Evolutionary conservation across 169 alveolate species (phyloP).

Genomic region (Plasmodium fragile): DNA sequence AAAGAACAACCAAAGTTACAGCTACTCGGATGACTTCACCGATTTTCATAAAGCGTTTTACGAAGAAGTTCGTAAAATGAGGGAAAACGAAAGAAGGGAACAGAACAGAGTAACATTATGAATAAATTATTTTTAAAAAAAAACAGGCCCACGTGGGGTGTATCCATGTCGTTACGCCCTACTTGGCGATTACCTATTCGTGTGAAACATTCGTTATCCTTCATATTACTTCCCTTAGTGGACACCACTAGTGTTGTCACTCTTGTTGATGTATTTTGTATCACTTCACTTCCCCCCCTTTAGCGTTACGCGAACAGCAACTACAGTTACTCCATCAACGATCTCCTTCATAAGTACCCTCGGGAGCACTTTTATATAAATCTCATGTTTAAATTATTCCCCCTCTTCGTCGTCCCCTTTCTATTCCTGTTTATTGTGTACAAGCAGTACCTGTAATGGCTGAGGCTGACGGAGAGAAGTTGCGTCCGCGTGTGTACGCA

Average conservation of each 20-base stretch:
- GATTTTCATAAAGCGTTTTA: constrained; percentile 73
- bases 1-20: constrained; percentile 7
- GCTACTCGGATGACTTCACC: constrained; percentile 33
- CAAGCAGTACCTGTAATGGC: constrained; percentile 63
- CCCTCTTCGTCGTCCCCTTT: constrained; percentile 67
- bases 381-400: constrained; percentile 68
- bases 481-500: not conserved
- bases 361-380: constrained; percentile 67
- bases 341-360: constrained; percentile 50
- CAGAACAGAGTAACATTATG: constrained; percentile 28
- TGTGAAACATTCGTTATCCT: not conserved
- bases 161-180: not conserved
- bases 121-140: not conserved
- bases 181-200: not conserved
- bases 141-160: not conserved
- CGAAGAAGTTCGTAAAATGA: constrained; percentile 74
- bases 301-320: constrained; percentile 63
- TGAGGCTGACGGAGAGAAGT: not conserved
- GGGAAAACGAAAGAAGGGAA: constrained; percentile 53
- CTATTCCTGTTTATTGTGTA: constrained; percentile 49
- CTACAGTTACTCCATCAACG: constrained; percentile 44
- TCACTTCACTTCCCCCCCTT: constrained; percentile 3
- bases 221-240: not conserved
- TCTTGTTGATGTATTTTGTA: not conserved
- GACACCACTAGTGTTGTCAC: not conserved